phyloP scores from a whole-genome alignment of 1,139 yeast genomes.

The Magnusiomyces suaveolens region DNA sequence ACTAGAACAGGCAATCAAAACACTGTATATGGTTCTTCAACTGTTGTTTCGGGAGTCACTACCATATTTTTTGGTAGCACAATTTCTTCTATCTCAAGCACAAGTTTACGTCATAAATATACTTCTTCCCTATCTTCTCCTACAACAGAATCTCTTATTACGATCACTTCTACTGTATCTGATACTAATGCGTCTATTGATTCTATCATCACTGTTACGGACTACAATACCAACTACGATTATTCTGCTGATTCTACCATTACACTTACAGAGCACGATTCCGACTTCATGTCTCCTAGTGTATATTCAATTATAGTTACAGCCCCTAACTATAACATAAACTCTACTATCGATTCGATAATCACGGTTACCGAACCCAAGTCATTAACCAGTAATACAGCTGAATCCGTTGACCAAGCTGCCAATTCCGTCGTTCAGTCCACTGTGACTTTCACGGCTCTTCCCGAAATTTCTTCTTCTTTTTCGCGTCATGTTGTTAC shows the following conservation, averaged over 20 bases:
- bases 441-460: not conserved
- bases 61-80: not conserved
- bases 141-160: not conserved
- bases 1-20: not conserved
- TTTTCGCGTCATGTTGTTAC: not conserved
- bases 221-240: no score
- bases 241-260: not conserved
- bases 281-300: not conserved
- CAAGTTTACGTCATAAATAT: not conserved
- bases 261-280: not conserved
- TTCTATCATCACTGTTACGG: not conserved
- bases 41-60: not conserved
- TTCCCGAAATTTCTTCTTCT: not conserved
- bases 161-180: not conserved
- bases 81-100: not conserved
- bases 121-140: no score
- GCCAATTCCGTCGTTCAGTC: not conserved
- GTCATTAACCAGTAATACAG: no score
- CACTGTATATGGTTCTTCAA: conserved; percentile 1
- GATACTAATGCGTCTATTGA: not conserved
- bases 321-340: no score
- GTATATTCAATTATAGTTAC: no score
- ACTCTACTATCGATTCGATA: no score
- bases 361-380: no score
- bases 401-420: no score